phyloP scores from a whole-genome alignment of 495 filamentous ascomycete genomes.

The Neurospora intermedia region DNA sequence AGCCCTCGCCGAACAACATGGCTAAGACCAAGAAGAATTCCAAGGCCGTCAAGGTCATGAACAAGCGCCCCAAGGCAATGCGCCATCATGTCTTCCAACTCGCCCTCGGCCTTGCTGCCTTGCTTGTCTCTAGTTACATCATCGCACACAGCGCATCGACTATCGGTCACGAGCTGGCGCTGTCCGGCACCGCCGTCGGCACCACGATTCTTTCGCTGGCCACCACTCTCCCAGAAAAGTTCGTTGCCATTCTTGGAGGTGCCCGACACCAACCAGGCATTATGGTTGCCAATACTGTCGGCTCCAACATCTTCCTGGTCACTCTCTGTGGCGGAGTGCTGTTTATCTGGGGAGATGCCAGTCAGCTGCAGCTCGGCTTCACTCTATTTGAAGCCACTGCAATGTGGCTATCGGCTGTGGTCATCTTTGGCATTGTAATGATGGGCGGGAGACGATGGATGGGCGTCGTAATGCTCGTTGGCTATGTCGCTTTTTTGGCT shows the following conservation, averaged over 20 bases:
- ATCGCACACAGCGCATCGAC: constrained; percentile 31
- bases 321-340: constrained; percentile 40
- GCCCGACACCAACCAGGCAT: constrained; percentile 36
- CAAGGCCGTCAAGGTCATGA: background rate
- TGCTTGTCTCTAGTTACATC: constrained; percentile 40
- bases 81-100: constrained; percentile 34
- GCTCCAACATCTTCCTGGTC: constrained; percentile 46
- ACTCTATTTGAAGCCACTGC: constrained; percentile 26
- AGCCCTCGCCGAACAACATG: background rate
- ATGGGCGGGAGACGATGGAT: constrained; percentile 26
- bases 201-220: constrained; percentile 45
- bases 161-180: constrained; percentile 27
- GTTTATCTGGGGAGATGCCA: constrained; percentile 18
- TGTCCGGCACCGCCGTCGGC: constrained; percentile 41
- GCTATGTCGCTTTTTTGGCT: constrained; percentile 31
- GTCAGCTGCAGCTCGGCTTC: constrained; percentile 12
- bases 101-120: constrained; percentile 34
- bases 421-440: constrained; percentile 21
- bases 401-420: constrained; percentile 24
- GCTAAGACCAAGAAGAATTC: constrained; percentile 3
- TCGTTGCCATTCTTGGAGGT: constrained; percentile 38
- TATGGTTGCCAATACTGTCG: constrained; percentile 43
- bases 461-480: constrained; percentile 25
- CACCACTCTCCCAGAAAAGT: constrained; percentile 47
- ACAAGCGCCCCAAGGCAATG: constrained; percentile 8